Percentiles rank a stretch among this genome's conserved stretches.
These are phyloP conservation scores for Cystobasidiaceae sp. DNA, from an alignment of 1,284 basidiomycete genomes.

Conservation along the genomic window DNA sequence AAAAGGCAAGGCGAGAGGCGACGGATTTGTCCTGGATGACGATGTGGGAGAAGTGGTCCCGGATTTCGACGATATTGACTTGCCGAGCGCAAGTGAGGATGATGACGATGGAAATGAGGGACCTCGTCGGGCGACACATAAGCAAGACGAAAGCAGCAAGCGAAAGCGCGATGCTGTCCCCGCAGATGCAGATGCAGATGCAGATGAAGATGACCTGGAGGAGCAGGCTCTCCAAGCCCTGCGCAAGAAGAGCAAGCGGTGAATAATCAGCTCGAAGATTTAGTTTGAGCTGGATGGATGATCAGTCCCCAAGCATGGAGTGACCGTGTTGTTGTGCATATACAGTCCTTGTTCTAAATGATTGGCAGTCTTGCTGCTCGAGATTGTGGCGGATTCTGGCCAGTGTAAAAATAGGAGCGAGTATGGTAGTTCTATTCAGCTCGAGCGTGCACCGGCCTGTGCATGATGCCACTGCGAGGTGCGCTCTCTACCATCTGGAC, in stretches of 20 bases:
- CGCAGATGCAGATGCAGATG: neutral
- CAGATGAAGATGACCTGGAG: slow-evolving; percentile 40
- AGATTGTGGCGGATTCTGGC: too few species aligned
- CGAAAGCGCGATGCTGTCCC: neutral
- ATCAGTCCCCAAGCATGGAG: too few species aligned
- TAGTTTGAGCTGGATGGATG: neutral
- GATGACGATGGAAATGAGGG: neutral
- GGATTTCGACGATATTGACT: slow-evolving; percentile 18
- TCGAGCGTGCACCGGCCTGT: too few species aligned
- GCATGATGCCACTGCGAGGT: too few species aligned
- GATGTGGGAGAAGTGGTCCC: neutral
- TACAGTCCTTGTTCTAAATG: too few species aligned
- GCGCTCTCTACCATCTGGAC: too few species aligned
- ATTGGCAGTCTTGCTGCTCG: too few species aligned
- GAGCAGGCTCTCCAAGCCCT: slow-evolving; percentile 40
- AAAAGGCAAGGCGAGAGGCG: slow-evolving; percentile 10
- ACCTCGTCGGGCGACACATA: neutral
- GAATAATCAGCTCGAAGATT: neutral
- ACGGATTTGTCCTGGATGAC: neutral
- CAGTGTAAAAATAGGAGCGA: too few species aligned
- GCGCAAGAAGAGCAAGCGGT: slow-evolving; percentile 5
- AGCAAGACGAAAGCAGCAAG: neutral
- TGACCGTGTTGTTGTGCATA: too few species aligned
- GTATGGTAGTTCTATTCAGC: too few species aligned
- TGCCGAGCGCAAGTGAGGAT: slow-evolving; percentile 26